Conservation (phyloP, 1,284 basidiomycete genomes). For the Ceratobasidium sp. region DNA sequence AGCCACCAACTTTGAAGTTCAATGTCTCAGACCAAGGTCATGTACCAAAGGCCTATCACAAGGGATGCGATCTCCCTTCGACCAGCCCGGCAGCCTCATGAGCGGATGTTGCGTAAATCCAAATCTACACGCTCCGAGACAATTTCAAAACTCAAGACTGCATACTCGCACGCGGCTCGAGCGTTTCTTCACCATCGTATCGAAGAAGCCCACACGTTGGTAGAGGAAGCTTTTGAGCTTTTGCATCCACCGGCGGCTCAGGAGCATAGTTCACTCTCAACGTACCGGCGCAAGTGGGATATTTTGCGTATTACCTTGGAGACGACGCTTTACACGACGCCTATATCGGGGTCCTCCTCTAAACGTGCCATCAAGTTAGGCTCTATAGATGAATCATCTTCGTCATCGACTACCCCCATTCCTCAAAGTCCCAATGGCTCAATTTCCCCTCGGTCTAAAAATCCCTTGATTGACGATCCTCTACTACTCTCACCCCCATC, state of each 20-base stretch:
- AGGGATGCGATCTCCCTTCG: neutral
- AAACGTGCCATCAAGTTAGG: constrained; percentile 9
- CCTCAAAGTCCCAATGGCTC: constrained; percentile 40
- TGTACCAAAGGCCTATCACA: constrained; percentile 16
- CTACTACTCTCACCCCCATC: constrained; percentile 61
- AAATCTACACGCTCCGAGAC: constrained; percentile 15
- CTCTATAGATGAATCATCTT: constrained; percentile 1
- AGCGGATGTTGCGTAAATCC: neutral
- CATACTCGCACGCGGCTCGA: constrained; percentile 74
- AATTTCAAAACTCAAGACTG: constrained; percentile 61
- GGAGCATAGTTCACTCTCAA: constrained; percentile 55
- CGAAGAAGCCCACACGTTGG: constrained; percentile 64
- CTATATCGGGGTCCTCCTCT: constrained; percentile 49
- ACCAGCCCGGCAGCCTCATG: neutral
- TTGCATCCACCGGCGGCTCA: constrained; percentile 56
- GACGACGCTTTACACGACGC: constrained; percentile 68
- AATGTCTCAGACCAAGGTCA: constrained; percentile 23
- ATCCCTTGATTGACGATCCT: constrained; percentile 48
- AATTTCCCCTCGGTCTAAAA: constrained; percentile 20
- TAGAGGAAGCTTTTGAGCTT: constrained; percentile 70
- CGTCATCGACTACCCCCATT: constrained; percentile 39
- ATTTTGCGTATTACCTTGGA: constrained; percentile 81
- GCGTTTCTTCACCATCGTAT: constrained; percentile 77
- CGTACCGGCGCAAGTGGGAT: constrained; percentile 78
- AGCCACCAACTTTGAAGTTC: neutral